Conservation (phyloP, 2,329 filamentous ascomycete species). For the Hyphodiscus sp. region DNA sequence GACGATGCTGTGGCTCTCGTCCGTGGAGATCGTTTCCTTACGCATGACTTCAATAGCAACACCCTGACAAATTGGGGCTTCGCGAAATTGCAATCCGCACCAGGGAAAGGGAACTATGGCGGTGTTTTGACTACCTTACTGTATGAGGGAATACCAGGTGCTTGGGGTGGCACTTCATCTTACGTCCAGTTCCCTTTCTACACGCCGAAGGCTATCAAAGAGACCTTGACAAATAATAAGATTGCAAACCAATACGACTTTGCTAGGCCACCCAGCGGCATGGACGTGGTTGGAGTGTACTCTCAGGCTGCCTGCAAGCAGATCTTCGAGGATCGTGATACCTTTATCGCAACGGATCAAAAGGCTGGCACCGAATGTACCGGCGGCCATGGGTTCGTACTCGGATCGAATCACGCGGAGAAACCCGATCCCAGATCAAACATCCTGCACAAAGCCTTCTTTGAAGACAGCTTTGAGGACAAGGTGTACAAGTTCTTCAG, state of each 20-base stretch:
- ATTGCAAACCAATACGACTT: slow-evolving; percentile 40
- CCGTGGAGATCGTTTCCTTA: slow-evolving; percentile 40
- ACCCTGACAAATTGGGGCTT: slow-evolving; percentile 45
- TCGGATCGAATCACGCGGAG: slow-evolving; percentile 38
- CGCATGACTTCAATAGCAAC: slow-evolving; percentile 41
- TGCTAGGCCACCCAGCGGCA: slow-evolving; percentile 35
- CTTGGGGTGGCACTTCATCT: slow-evolving; percentile 38
- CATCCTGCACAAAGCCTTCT: slow-evolving; percentile 39
- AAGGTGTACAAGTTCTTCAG: slow-evolving; percentile 39
- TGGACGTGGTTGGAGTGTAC: slow-evolving; percentile 39
- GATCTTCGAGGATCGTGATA: slow-evolving; percentile 42
- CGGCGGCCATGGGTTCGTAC: slow-evolving; percentile 40
- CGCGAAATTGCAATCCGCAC: slow-evolving; percentile 32
- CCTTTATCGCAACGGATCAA: slow-evolving; percentile 43
- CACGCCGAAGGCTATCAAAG: slow-evolving; percentile 40
- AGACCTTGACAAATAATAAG: slow-evolving; percentile 41
- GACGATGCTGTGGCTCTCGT: slow-evolving; percentile 42
- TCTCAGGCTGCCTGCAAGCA: slow-evolving; percentile 44
- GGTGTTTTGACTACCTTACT: slow-evolving; percentile 35
- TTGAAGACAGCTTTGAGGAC: slow-evolving; percentile 37
- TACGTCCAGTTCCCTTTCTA: slow-evolving; percentile 45
- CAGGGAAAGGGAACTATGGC: background rate
- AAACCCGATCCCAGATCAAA: slow-evolving; percentile 35
- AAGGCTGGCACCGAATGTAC: slow-evolving; percentile 35
- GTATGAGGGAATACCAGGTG: slow-evolving; percentile 35